A percentile compares a stretch with the other conserved stretches of the same genome.
Conservation (phyloP, 441 rosid species). For the Sinapis alba region DNA sequence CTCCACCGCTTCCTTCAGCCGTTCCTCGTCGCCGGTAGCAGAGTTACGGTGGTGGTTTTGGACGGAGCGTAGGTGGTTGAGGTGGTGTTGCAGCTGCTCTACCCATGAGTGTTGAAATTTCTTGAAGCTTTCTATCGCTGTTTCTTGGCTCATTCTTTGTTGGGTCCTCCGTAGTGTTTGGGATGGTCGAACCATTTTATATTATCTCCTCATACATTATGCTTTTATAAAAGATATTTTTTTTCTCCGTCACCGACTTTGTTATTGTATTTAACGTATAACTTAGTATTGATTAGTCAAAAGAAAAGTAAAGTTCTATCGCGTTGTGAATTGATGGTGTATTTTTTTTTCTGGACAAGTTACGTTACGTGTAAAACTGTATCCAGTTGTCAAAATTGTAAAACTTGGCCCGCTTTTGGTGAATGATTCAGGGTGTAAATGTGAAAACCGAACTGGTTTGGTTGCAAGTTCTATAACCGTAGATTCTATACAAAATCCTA, state of each 20-base stretch:
- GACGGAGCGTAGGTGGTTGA: slow-evolving; percentile 53
- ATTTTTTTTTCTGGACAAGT: neutral
- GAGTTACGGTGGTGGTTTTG: slow-evolving; percentile 47
- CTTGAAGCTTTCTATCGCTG: slow-evolving; percentile 44
- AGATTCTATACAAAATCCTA: neutral
- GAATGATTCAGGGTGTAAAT: neutral
- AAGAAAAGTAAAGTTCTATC: slow-evolving; percentile 15
- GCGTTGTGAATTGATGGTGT: neutral
- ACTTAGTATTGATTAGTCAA: slow-evolving; percentile 2
- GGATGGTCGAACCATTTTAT: neutral
- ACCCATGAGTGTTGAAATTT: slow-evolving; percentile 64
- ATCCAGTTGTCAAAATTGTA: neutral
- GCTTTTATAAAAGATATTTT: slow-evolving; percentile 1
- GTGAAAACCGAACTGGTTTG: neutral
- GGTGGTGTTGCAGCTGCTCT: slow-evolving; percentile 55
- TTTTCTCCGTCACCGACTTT: slow-evolving; percentile 15
- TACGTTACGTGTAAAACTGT: slow-evolving; percentile 2
- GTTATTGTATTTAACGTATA: neutral
- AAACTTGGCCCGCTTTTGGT: neutral
- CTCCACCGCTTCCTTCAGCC: slow-evolving; percentile 41
- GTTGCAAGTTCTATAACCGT: neutral
- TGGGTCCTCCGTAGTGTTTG: slow-evolving; percentile 17
- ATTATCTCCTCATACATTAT: neutral
- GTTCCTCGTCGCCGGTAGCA: slow-evolving; percentile 20
- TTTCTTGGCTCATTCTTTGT: slow-evolving; percentile 36